Percentiles rank a stretch among this genome's conserved stretches.
These are phyloP conservation scores for Scedosporium boydii DNA, from an alignment of 2,329 filamentous ascomycete species.

Conservation along the genomic window DNA sequence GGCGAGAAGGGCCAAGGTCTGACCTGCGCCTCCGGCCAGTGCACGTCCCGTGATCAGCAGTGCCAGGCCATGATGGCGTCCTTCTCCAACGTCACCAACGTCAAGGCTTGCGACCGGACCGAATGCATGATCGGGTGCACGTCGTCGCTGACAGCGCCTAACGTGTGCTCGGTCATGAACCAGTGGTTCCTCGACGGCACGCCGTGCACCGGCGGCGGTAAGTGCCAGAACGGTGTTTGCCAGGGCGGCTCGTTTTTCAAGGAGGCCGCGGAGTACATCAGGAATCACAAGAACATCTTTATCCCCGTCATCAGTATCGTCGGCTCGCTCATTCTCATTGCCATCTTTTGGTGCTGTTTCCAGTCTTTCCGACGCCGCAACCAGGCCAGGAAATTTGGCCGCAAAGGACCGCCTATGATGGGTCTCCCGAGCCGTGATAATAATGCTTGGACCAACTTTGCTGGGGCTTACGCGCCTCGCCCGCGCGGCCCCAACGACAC, in stretches of 20 bases:
- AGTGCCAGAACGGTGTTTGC: conserved; percentile 71
- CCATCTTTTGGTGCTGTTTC: conserved; percentile 57
- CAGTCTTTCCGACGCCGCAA: conserved; percentile 28
- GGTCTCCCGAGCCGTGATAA: neutral
- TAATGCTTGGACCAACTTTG: neutral
- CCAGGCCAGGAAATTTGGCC: conserved; percentile 12
- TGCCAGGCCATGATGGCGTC: conserved; percentile 65
- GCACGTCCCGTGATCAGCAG: conserved; percentile 83
- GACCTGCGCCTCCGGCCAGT: conserved; percentile 83
- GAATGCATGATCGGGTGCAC: conserved; percentile 71
- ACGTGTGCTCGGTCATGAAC: conserved; percentile 64
- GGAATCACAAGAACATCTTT: conserved; percentile 66
- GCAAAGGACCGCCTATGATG: neutral
- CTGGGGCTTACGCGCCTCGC: neutral
- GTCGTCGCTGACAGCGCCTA: conserved; percentile 55
- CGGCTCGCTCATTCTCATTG: conserved; percentile 62
- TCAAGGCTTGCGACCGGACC: conserved; percentile 57
- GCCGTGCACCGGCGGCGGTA: conserved; percentile 68
- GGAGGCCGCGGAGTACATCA: conserved; percentile 68
- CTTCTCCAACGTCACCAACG: conserved; percentile 55
- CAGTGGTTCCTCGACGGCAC: conserved; percentile 96
- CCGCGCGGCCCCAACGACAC: neutral
- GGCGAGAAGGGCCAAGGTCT: conserved; percentile 54
- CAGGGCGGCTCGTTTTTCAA: conserved; percentile 58
- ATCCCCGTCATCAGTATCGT: conserved; percentile 69